Evolutionary conservation across 208 protist species (phyloP).

Genomic region (Plasmodiophora brassicae): DNA sequence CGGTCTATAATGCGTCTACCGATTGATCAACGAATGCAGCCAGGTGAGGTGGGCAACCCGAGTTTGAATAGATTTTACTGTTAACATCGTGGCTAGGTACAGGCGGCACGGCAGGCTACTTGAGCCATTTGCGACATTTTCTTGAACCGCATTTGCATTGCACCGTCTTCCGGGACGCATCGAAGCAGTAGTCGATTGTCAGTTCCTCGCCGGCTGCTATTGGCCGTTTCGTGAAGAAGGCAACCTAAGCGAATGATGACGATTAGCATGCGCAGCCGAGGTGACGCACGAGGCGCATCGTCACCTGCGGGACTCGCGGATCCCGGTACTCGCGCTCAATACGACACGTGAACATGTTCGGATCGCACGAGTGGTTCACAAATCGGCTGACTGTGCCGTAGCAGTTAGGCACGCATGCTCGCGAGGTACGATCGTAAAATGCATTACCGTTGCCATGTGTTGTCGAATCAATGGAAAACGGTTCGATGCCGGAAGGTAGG

Average conservation of each 20-base stretch:
- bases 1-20: too few relatives aligned
- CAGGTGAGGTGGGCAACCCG: too few relatives aligned
- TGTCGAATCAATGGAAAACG: neutral
- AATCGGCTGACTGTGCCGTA: neutral
- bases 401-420: too few relatives aligned
- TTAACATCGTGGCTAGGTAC: too few relatives aligned
- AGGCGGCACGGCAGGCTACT: too few relatives aligned
- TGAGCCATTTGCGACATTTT: neutral
- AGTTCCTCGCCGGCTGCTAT: neutral
- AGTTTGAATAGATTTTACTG: too few relatives aligned
- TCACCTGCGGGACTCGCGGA: neutral
- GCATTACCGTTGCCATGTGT: neutral
- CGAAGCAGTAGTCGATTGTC: neutral
- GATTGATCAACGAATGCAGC: too few relatives aligned
- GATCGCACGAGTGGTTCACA: neutral
- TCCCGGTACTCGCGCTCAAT: neutral
- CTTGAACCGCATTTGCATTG: neutral
- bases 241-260: too few relatives aligned
- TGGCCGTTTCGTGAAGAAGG: neutral
- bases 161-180: neutral
- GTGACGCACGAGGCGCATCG: too few relatives aligned
- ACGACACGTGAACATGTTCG: neutral
- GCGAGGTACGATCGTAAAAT: too few relatives aligned
- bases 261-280: too few relatives aligned
- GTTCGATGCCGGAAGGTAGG: neutral